Evolutionary conservation across 202 grass and related monocot species (phyloP).

Genomic region (Saccharum hybrid): DNA sequence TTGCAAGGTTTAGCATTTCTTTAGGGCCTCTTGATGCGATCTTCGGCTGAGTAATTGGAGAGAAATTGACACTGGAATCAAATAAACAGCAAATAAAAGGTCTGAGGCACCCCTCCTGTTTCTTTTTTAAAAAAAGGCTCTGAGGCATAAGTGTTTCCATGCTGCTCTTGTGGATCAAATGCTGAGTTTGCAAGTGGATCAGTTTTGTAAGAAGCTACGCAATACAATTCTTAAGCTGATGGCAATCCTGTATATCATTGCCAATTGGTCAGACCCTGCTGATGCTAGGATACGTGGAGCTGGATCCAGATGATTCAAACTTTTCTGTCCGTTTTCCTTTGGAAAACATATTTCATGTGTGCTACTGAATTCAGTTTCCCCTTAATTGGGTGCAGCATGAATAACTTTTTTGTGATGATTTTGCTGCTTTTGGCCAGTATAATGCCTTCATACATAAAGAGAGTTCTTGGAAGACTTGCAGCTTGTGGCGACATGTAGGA

Average conservation of each 20-base stretch:
- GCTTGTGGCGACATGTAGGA: not conserved
- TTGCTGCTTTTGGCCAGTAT: not conserved
- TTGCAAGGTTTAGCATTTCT: constrained; percentile 42
- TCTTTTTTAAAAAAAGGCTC: not conserved
- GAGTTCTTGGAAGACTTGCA: not conserved
- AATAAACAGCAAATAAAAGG: constrained; percentile 49
- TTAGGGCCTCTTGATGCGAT: not conserved
- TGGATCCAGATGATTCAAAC: constrained; percentile 18
- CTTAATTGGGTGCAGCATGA: not conserved
- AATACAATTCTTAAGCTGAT: constrained; percentile 17
- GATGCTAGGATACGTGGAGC: not conserved
- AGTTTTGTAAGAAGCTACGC: constrained; percentile 31
- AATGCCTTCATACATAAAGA: not conserved
- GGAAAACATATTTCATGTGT: not conserved
- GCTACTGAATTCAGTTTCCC: constrained; percentile 4
- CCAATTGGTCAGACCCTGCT: not conserved
- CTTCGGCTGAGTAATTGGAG: constrained; percentile 11
- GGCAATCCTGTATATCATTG: not conserved
- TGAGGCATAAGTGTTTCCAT: not conserved
- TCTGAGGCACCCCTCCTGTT: not conserved
- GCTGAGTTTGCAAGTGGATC: constrained; percentile 29
- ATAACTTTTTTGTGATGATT: constrained; percentile 4
- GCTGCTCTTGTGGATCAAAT: constrained; percentile 17
- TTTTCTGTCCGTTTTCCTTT: not conserved
- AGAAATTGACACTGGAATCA: constrained; percentile 1